These are phyloP conservation scores for Fusarium sp. DNA, from an alignment of 2,329 filamentous ascomycete species.

Conservation along the genomic window DNA sequence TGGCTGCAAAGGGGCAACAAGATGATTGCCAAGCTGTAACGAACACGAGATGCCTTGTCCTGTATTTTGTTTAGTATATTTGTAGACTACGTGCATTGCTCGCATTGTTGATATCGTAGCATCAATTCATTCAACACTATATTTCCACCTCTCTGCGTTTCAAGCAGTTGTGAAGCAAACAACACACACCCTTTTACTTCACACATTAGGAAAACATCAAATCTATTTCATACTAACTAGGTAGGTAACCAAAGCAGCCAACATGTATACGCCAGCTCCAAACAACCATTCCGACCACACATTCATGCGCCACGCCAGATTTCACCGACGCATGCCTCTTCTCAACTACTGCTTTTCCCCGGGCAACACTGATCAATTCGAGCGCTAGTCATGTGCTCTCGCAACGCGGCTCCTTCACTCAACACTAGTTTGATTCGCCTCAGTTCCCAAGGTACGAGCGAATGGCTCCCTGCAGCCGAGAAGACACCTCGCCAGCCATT, in stretches of 20 bases:
- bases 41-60: constrained; percentile 10
- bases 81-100: constrained; percentile 41
- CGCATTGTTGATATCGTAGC: constrained; percentile 6
- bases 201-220: constrained; percentile 35
- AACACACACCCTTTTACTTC: constrained; percentile 7
- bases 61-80: constrained; percentile 28
- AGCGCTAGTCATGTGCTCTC: constrained; percentile 18
- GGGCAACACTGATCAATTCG: constrained; percentile 14
- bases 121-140: constrained; percentile 14
- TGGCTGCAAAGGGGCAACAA: constrained; percentile 74
- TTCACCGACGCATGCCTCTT: constrained; percentile 22
- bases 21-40: constrained; percentile 75
- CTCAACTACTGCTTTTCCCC: constrained; percentile 20
- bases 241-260: constrained; percentile 44
- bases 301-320: constrained; percentile 33
- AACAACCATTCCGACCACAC: constrained; percentile 39
- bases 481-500: constrained; percentile 85
- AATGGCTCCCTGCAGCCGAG: constrained; percentile 80
- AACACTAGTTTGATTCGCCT: constrained; percentile 10
- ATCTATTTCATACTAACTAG: constrained; percentile 49
- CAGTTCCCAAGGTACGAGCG: constrained; percentile 70
- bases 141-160: background rate
- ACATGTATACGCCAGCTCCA: constrained; percentile 46
- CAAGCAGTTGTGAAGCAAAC: background rate
- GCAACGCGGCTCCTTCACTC: background rate